Base-by-base conservation (phyloP, 345 rosid genomes). In the Eucalyptus leucophloia region DNA sequence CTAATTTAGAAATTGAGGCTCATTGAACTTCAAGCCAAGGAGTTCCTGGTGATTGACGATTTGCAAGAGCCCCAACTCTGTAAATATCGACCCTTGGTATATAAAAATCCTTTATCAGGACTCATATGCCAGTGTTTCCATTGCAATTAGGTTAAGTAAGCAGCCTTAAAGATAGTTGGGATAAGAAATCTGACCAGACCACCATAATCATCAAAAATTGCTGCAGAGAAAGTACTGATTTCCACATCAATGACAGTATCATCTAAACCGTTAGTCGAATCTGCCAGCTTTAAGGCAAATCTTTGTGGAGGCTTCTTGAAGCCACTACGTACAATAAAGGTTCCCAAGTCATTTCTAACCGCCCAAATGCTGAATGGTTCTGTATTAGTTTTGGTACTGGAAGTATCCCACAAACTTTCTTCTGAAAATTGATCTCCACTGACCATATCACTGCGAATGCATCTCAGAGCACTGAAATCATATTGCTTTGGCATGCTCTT, bases 151-250 rank as follows among this genome's bases (percentile, higher is more conserved):
- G 87, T 72, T 60, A 60, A 37, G 30, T 28, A 28, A 69, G 60
- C 77, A 24, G 16, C 12, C 30, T 37, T 77, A 23, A 77, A 77
- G 47, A 77, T 21, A 40, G 16, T 51, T 47, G 34, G 12, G n/a
- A 72, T 42, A 87, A 81, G 91, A 86, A 72, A 89, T 90, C 97
- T 93, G 88, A 98, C 99, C 99, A 98, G 92, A 89, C 99, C 99
- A 92, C 98, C 96, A 89, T 95, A 98, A 92, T 98, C 99, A 91
- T 98, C 99, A 93, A 96, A 97, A 91, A 98, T 95, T 30, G 99
- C 96, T 37, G 94, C 96, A 89, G 99, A 98, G 87, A 98, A 96
- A 14, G 98, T 96, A 91, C 94, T 89, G 54, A 98, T 93, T 90
- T 96, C 95, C 15, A 94, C 99, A 89, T 95, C 94, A 90, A 98